phyloP scores from a whole-genome alignment of 73 alveolate genomes.

The Symbiodinium pilosum region DNA sequence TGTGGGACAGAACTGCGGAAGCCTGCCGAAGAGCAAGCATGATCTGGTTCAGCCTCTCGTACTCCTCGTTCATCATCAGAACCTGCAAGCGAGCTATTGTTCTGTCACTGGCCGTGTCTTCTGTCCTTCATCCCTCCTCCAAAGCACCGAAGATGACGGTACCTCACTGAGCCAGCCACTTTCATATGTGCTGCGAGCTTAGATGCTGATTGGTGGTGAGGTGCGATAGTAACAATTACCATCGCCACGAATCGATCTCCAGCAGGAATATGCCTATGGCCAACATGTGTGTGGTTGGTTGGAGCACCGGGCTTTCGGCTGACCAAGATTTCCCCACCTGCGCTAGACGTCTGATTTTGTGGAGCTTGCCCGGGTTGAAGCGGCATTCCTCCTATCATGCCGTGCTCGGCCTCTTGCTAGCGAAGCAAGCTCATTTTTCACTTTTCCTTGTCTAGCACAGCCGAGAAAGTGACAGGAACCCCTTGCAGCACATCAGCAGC shows the following conservation, averaged over 20 bases:
- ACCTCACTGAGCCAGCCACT: too few species aligned
- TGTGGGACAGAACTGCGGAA: too few species aligned
- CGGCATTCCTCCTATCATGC: slow-evolving; percentile 79
- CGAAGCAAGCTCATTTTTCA: too few species aligned
- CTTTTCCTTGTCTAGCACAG: too few species aligned
- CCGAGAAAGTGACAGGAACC: too few species aligned
- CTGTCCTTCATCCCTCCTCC: slow-evolving; percentile 22
- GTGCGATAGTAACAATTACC: slow-evolving; percentile 90
- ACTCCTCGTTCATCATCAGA: slow-evolving; percentile 52
- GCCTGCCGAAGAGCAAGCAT: slow-evolving; percentile 84
- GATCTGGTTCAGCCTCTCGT: slow-evolving; percentile 58
- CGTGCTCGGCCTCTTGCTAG: too few species aligned
- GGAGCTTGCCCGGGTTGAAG: slow-evolving; percentile 85
- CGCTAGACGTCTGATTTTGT: slow-evolving; percentile 77
- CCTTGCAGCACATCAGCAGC: too few species aligned
- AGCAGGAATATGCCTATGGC: slow-evolving; percentile 47
- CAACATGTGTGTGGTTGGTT: background rate
- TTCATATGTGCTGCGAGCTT: slow-evolving; percentile 18
- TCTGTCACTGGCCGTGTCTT: background rate
- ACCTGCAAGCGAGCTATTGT: background rate
- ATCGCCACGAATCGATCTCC: slow-evolving; percentile 93
- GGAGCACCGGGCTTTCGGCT: too few species aligned
- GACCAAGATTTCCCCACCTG: too few species aligned
- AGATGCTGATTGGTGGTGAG: slow-evolving; percentile 1
- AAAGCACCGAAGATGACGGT: slow-evolving; percentile 71